Percentiles rank a stretch among this genome's conserved stretches.
Conservation (phyloP, 495 filamentous ascomycete species). For the Copromyces sp. region DNA sequence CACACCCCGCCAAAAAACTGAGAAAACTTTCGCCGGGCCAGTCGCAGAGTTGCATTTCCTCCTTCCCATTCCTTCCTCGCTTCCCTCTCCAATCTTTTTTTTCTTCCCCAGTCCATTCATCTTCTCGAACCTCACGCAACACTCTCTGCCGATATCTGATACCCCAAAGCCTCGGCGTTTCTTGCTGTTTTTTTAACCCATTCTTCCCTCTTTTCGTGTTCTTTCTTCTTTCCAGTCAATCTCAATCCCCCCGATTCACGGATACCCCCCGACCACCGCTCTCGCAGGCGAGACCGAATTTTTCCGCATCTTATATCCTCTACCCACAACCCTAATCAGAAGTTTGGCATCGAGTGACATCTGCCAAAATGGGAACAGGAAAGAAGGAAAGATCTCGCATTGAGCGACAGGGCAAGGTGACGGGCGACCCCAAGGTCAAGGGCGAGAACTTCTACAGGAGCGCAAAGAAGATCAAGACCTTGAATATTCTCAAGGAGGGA, state of each 20-base stretch:
- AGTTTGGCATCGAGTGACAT: constrained; percentile 6
- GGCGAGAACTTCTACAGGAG: constrained; percentile 56
- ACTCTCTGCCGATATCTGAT: not conserved
- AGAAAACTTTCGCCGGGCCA: constrained; percentile 2
- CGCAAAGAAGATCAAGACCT: constrained; percentile 75
- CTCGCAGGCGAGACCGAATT: not conserved
- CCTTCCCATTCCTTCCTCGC: constrained; percentile 2
- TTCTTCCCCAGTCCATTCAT: constrained; percentile 12
- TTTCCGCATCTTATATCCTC: not conserved
- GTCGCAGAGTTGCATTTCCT: not conserved
- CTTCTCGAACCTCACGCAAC: not conserved
- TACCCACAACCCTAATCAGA: not conserved
- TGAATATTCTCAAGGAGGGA: constrained; percentile 81
- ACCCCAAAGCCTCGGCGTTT: not conserved
- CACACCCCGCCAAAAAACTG: not conserved
- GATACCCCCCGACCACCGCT: not conserved
- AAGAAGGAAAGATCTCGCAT: constrained; percentile 87
- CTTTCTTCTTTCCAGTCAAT: not conserved
- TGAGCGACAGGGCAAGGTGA: constrained; percentile 64
- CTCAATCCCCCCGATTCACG: not conserved
- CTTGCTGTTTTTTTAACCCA: not conserved
- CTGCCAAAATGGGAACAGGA: constrained; percentile 62
- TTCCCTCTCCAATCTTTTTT: constrained; percentile 8
- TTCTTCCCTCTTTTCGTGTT: not conserved
- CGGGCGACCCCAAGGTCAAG: constrained; percentile 82